Base-by-base conservation (phyloP, 108 stramenopile species). In the Nitzschia sp. region DNA sequence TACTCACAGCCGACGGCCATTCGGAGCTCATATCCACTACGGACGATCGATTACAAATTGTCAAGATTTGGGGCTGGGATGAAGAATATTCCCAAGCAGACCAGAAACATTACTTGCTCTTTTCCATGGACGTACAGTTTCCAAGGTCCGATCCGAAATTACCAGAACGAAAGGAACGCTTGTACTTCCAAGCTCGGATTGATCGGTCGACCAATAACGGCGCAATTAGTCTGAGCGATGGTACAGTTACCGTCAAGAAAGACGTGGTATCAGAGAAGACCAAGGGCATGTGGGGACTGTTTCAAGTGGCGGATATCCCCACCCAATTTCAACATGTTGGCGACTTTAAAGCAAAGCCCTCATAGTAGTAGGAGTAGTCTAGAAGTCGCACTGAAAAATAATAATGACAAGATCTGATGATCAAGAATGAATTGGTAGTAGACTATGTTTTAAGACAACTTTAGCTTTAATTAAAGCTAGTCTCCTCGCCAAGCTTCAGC, bases 21-120 rank as follows among this genome's bases (percentile, higher is more conserved):
- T 80, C 82, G 6, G 78, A 73, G 34, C 53, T 67, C 25, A 55
- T 81, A n/a, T 6, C 17, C 1, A 36, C 21, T 52, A 31, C 30
- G 36, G 53, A 55, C 38, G 26, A 41, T 8, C 2, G 5, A 8
- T 38, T 80, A 4, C 19, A 56, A 45, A 68, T 87, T 41, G 16
- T 44, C 33, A 88, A 88, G 44, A 58, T 80, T 0, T 88, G 87
- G 87, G 87, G 87, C 11, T 88, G 87, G 87, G 87, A 88, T 47
- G 29, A 70, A 16, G 87, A 88, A 68, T 62, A 36, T 8, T 80
- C 82, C 45, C 66, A 44, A 36, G 73, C 80, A 45, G 84, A 85
- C 50, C 52, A 62, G 19, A 26, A 68, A 25, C 47, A 78, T 11
- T 88, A 85, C 56, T 45, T 88, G 16, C 57, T 88, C 2, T 85